These are phyloP conservation scores for Pyricularia sp. DNA, from an alignment of 2,329 filamentous ascomycete species.

Conservation along the genomic window DNA sequence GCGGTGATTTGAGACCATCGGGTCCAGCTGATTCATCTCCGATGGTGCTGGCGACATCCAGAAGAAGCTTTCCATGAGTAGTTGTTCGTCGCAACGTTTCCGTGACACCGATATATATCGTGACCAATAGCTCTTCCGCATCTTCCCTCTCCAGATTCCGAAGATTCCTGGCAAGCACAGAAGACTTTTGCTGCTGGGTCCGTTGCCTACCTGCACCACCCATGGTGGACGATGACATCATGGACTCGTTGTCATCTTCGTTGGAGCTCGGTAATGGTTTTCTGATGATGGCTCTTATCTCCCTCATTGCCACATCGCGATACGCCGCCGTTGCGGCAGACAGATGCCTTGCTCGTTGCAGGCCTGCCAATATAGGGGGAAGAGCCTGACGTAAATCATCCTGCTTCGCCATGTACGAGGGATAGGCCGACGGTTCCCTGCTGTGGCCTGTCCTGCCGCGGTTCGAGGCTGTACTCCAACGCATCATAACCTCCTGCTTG, in stretches of 20 bases:
- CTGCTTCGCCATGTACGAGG: slow-evolving; percentile 65
- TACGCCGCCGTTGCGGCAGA: slow-evolving; percentile 72
- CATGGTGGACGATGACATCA: slow-evolving; percentile 71
- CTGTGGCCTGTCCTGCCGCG: slow-evolving; percentile 55
- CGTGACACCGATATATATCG: slow-evolving; percentile 75
- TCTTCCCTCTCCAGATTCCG: slow-evolving; percentile 71
- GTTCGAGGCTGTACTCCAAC: slow-evolving; percentile 71
- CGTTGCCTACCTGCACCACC: slow-evolving; percentile 48
- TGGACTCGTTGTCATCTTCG: slow-evolving; percentile 85
- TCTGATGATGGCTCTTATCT: slow-evolving; percentile 76
- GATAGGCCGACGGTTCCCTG: slow-evolving; percentile 55
- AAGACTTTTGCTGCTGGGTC: slow-evolving; percentile 79
- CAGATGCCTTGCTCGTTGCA: slow-evolving; percentile 72
- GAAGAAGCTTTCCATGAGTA: slow-evolving; percentile 84
- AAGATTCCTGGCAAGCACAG: slow-evolving; percentile 75
- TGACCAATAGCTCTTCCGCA: slow-evolving; percentile 69
- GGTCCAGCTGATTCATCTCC: slow-evolving; percentile 25
- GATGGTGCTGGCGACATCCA: slow-evolving; percentile 79
- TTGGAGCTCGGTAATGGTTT: slow-evolving; percentile 80
- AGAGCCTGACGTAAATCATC: slow-evolving; percentile 59
- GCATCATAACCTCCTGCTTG: slow-evolving; percentile 58
- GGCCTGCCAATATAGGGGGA: slow-evolving; percentile 56
- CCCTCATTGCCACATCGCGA: slow-evolving; percentile 69
- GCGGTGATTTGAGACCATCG: slow-evolving; percentile 31
- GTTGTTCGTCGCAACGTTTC: slow-evolving; percentile 77